Base-by-base conservation (phyloP, 805 yeast species). In the Debaryomyces maramus region DNA sequence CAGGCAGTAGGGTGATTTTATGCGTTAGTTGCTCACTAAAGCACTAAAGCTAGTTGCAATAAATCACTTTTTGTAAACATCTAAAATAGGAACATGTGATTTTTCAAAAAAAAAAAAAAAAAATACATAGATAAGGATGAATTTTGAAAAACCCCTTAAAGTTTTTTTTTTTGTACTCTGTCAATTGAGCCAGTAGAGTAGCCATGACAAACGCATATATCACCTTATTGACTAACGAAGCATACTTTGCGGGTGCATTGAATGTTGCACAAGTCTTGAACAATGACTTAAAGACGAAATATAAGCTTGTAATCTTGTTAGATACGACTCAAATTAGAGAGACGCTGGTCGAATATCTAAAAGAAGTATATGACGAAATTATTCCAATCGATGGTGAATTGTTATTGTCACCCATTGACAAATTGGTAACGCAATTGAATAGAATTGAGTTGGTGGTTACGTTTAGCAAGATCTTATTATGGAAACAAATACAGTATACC, bases 191-290 rank as follows among this genome's bases (percentile, higher is more conserved):
- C 18, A 6, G n/a, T n/a, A n/a, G n/a, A n/a, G n/a, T n/a, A n/a
- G n/a, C n/a, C 13, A 60, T 61, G 64, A 50, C 60, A 1, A 50
- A 49, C 38, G 80, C 76, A 11, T 55, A 71, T 22, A 68, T 67
- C 36, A 71, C 82, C 1, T 60, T 78, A 18, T 60, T 80, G 21
- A 79, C 73, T 53, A 66, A 75, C 17, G 58, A 72, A n/a, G 67
- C 67, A 27, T 80, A 80, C 53, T 55, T 80, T 18, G 80, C 84
- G 1, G 85, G 86, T 14, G 77, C 80, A 0, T 59, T 79, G 23
- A 75, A 78, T 1, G 53, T 80, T 24, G 83, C 77, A 14, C 46
- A 73, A 8, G 56, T 53, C 3, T 26, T 60, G n/a, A 29, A 35
- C 32, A 24, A 24, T 24, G 43, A 44, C 15, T 45, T 44, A 21